Percentiles rank a stretch among this genome's conserved stretches.
Evolutionary conservation across 345 rosid species (phyloP).

Genomic region (Fremontodendron californicum): DNA sequence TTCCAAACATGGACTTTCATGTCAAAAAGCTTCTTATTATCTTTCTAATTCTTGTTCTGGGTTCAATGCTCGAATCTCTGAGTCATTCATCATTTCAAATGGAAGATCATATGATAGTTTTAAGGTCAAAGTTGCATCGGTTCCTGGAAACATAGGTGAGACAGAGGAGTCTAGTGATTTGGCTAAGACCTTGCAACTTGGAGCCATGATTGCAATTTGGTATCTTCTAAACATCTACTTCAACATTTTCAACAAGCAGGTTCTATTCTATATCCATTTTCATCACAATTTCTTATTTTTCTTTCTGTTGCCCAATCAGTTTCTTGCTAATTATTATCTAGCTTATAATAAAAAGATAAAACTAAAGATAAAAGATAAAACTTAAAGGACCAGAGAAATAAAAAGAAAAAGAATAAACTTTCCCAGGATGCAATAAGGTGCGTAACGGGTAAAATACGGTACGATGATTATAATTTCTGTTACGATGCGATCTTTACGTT

Average conservation of each 20-base stretch:
- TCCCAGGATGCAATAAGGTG: too few species aligned
- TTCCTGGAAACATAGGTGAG: constrained; percentile 39
- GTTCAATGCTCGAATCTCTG: constrained; percentile 9
- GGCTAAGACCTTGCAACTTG: constrained; percentile 33
- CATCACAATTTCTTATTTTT: not conserved
- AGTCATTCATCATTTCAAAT: constrained; percentile 16
- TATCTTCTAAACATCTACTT: constrained; percentile 64
- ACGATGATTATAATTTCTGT: too few species aligned
- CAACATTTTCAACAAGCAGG: constrained; percentile 81
- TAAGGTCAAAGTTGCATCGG: constrained; percentile 36
- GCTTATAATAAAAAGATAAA: too few species aligned
- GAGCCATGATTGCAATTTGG: constrained; percentile 64
- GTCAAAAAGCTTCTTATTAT: not conserved
- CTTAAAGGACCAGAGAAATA: too few species aligned
- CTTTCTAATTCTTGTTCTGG: not conserved
- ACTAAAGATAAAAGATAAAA: too few species aligned
- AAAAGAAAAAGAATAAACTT: too few species aligned
- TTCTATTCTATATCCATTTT: constrained; percentile 17
- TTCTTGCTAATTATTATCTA: too few species aligned
- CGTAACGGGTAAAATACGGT: too few species aligned
- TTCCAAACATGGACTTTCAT: constrained; percentile 2
- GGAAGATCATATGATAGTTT: constrained; percentile 19
- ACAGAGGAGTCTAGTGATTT: constrained; percentile 23
- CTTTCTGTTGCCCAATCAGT: constrained; percentile 15
- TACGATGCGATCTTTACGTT: too few species aligned